Base-by-base conservation (phyloP, 148 eudicot species). In the Rhododendron griersonianum region DNA sequence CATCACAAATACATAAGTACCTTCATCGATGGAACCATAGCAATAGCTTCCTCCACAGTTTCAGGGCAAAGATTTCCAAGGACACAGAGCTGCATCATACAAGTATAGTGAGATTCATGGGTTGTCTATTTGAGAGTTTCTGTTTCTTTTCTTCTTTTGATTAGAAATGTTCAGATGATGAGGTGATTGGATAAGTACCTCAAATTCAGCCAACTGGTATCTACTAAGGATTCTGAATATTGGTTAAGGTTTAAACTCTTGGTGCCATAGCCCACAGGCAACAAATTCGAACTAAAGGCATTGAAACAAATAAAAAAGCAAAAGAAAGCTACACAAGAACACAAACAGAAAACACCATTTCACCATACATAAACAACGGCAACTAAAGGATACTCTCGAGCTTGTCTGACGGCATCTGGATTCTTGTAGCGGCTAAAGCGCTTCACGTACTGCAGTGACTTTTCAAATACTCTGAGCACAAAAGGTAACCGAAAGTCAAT, bases 31-130 rank as follows among this genome's bases (percentile, higher is more conserved):
- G 99, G 99, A 16, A 96, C 99, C 96, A 95, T 93, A 9, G 99
- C 95, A 80, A 94, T 91, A 30, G 95, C 99, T 87, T 97, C 99
- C 84, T 97, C 98, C 51, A 93, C 98, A 48, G 99, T 97, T 84
- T 97, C 99, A 35, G 99, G 99, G 84, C 99, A 95, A 67, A 97
- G 92, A 83, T 97, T 97, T 33, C 99, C 99, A 67, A 97, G 93
- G 18, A 95, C 99, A 86, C 94, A 92, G 7, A 97, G 96, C 93
- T 87, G 82, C 86, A 85, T 13, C 39, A 73, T 18, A 39, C 41
- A 80, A 85, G 48, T 23, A 44, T 13, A 55, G 61, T n/a, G 28
- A 19, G 84, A 73, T 78, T 33, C 44, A 67, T 71, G 71, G 41
- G 16, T 44, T 57, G 41, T 5, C 23, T 28, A 28, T 81, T 37